Base-by-base conservation (phyloP, 2,329 filamentous ascomycete species). In the Metarhizium humberi region DNA sequence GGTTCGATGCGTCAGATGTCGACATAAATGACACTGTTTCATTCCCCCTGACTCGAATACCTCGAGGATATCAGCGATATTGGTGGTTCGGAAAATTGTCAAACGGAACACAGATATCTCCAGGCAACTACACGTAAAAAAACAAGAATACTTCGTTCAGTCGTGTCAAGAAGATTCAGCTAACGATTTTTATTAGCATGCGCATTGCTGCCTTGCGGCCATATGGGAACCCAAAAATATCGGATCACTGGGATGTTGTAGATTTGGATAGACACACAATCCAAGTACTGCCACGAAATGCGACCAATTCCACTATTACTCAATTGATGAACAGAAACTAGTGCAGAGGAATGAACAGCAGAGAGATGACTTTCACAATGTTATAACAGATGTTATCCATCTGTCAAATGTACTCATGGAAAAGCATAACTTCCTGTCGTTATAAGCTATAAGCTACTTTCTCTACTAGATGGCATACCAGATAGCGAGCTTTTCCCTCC, bases 41-140 rank as follows among this genome's bases (percentile, higher is more conserved):
- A 0, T 73, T 75, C 55, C 73, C 73, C 0, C 55, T 71, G 14
- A 64, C 59, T 16, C 63, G 68, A 3, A 63, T 70, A 7, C 63
- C 68, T 1, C 66, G 73, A 4, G 66, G 67, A 2, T 67, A 66
- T 32, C 57, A 61, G 6, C 65, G 64, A 40, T 71, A 69, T 50
- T 74, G 69, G 67, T 75, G 73, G 73, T 71, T 75, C 18, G 72
- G 73, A 3, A 69, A 70, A 54, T 64, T 75, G 16, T 69, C 72
- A 13, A 73, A 75, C 54, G 73, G 72, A 4, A 68, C 71, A 7
- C 67, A 67, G 43, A 73, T 75, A 47, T 59, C 63, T 3, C 69
- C 71, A 2, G 73, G 73, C 2, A 70, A 70, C 42, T 75, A 75
- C 55, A 72, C 67, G 72, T 73, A 43, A 64, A 67, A 56, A 6